Evolutionary conservation across 2,329 filamentous ascomycete genomes (phyloP).

Genomic region (Acarospora socialis): DNA sequence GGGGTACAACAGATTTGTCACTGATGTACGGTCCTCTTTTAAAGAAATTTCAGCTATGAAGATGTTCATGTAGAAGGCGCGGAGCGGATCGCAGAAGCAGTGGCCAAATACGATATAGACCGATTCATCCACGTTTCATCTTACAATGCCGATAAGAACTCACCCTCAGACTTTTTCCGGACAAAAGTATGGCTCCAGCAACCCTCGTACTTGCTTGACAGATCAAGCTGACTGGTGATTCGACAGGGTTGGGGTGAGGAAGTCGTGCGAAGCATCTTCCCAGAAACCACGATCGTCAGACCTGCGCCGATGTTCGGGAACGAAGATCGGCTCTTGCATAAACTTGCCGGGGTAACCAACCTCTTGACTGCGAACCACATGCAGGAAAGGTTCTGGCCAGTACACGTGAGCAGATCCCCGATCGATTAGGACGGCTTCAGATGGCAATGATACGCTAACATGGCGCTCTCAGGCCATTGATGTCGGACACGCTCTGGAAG

Average conservation of each 20-base stretch:
- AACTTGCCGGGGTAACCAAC: conserved; percentile 66
- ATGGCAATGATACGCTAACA: conserved; percentile 7
- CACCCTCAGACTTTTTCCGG: conserved; percentile 74
- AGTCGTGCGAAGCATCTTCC: conserved; percentile 76
- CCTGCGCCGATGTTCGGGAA: conserved; percentile 90
- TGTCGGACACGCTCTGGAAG: conserved; percentile 74
- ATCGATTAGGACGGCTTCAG: background rate
- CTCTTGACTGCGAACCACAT: conserved; percentile 85
- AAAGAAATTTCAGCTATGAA: conserved; percentile 86
- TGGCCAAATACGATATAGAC: conserved; percentile 95
- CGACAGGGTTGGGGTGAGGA: conserved; percentile 60
- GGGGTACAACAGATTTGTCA: background rate
- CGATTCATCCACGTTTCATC: conserved; percentile 94
- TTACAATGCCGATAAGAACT: conserved; percentile 72
- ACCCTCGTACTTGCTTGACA: background rate
- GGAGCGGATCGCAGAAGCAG: conserved; percentile 82
- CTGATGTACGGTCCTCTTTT: background rate
- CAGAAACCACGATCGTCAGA: conserved; percentile 91
- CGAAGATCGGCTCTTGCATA: conserved; percentile 82
- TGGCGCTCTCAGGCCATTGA: conserved; percentile 59
- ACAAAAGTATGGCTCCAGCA: conserved; percentile 53
- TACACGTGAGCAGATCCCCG: conserved; percentile 51
- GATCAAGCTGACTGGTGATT: background rate
- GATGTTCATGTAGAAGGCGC: conserved; percentile 90
- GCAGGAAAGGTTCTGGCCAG: conserved; percentile 79